A percentile compares a stretch with the other conserved stretches of the same genome.
These are phyloP conservation scores for Fagus sylvatica DNA, from an alignment of 306 rosid genomes.

Conservation along the genomic window DNA sequence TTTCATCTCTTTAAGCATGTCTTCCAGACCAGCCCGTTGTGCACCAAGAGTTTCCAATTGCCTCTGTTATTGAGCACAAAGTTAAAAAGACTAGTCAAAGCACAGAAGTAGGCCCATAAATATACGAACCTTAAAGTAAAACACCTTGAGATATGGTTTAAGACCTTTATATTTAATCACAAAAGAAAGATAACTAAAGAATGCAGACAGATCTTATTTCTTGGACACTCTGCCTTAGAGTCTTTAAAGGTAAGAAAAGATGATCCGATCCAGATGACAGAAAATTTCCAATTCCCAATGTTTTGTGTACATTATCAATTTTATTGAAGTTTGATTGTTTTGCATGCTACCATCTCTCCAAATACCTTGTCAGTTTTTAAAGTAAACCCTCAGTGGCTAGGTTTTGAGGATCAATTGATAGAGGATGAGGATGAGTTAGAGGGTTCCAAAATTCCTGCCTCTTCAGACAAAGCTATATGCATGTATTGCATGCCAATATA, in stretches of 20 bases:
- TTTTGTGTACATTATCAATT: not conserved
- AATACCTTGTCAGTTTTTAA: not conserved
- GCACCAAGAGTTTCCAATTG: conserved; percentile 97
- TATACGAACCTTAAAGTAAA: not conserved
- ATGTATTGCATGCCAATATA: not conserved
- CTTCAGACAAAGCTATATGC: not conserved
- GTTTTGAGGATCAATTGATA: not conserved
- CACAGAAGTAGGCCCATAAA: not conserved
- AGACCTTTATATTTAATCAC: not conserved
- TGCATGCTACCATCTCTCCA: not conserved
- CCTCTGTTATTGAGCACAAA: conserved; percentile 66
- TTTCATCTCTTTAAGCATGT: conserved; percentile 99
- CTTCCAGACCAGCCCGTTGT: conserved; percentile 99
- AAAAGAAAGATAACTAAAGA: not conserved
- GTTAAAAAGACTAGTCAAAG: conserved; percentile 20
- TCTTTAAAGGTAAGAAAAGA: not conserved
- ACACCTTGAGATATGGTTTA: not conserved
- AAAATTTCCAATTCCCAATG: not conserved
- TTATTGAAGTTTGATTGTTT: not conserved
- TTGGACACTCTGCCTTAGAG: not conserved
- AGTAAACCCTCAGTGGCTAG: not conserved
- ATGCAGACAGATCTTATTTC: not conserved
- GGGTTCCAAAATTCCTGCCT: not conserved
- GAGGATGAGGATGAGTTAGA: not conserved
- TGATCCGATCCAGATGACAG: not conserved